Conservation (phyloP, 352 stramenopile genomes). For the Phytophthora fragariae region DNA sequence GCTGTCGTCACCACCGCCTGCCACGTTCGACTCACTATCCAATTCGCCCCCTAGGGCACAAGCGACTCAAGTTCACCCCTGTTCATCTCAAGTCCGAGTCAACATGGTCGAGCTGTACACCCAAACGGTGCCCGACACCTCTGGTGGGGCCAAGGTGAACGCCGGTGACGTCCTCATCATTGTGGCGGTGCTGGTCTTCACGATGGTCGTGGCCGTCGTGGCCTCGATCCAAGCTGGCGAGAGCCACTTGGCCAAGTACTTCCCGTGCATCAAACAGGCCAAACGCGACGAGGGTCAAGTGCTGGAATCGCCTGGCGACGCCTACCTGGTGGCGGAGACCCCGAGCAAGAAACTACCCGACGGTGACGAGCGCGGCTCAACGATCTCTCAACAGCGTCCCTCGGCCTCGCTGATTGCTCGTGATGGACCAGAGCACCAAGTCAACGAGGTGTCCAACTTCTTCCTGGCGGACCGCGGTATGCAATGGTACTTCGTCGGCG, state of each 20-base stretch:
- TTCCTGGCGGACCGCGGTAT: constrained; percentile 73
- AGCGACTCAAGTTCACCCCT: background rate
- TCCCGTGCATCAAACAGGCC: constrained; percentile 43
- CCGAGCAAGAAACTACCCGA: constrained; percentile 35
- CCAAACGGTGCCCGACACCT: constrained; percentile 39
- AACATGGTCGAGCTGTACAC: constrained; percentile 45
- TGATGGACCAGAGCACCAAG: constrained; percentile 33
- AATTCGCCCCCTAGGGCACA: constrained; percentile 23
- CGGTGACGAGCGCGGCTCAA: constrained; percentile 41
- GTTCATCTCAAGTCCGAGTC: constrained; percentile 7
- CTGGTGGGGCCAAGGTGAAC: constrained; percentile 42
- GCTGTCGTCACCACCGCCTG: constrained; percentile 8
- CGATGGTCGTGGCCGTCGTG: constrained; percentile 46
- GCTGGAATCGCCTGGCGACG: constrained; percentile 30
- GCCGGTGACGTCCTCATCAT: constrained; percentile 46
- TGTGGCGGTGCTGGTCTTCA: constrained; percentile 39
- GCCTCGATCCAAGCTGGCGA: constrained; percentile 49
- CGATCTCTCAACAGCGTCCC: constrained; percentile 26
- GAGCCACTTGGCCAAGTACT: constrained; percentile 44
- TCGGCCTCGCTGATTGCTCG: constrained; percentile 45
- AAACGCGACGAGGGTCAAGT: constrained; percentile 22
- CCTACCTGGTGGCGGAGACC: constrained; percentile 36
- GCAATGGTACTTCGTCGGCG: constrained; percentile 73
- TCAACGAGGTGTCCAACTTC: constrained; percentile 59
- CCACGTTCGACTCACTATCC: constrained; percentile 32